Conservation (phyloP, 352 stramenopile species). For the Pythium biforme region DNA sequence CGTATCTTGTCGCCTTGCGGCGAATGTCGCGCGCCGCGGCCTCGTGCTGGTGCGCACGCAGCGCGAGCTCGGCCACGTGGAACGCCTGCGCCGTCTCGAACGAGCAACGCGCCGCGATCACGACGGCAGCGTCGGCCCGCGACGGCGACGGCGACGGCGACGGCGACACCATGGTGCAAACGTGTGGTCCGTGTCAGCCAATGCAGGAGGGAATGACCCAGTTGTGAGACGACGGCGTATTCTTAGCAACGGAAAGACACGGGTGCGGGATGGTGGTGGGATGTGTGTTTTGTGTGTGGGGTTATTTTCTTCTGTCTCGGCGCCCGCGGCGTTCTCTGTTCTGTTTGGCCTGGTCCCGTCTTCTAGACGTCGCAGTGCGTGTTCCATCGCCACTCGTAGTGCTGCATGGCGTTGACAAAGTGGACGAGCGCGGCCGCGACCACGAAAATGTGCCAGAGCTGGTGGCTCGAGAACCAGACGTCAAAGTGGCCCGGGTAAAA, state of each 20-base stretch:
- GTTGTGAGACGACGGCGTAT: neutral
- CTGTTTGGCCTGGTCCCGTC: too few species aligned
- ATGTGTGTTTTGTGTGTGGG: neutral
- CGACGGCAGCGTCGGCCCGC: neutral
- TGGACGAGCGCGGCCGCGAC: slow-evolving; percentile 83
- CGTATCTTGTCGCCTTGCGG: slow-evolving; percentile 21
- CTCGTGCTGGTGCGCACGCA: slow-evolving; percentile 6
- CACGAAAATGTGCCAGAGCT: slow-evolving; percentile 89
- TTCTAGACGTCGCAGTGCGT: slow-evolving; percentile 73
- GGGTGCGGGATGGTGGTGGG: neutral
- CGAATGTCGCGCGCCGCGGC: slow-evolving; percentile 18
- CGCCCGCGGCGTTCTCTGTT: too few species aligned
- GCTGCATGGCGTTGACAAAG: slow-evolving; percentile 79
- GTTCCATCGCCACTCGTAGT: slow-evolving; percentile 87
- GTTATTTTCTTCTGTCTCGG: neutral
- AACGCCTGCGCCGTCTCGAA: slow-evolving; percentile 42
- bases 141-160: neutral
- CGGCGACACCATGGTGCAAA: neutral
- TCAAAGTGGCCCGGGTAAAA: slow-evolving; percentile 85
- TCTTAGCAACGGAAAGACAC: too few species aligned
- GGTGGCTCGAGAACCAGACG: slow-evolving; percentile 84
- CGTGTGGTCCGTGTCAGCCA: too few species aligned
- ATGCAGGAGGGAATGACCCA: too few species aligned
- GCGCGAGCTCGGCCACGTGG: slow-evolving; percentile 26
- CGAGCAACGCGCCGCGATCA: slow-evolving; percentile 37